Evolutionary conservation across 352 stramenopile species (phyloP).

Genomic region (Phytophthora hibernalis): DNA sequence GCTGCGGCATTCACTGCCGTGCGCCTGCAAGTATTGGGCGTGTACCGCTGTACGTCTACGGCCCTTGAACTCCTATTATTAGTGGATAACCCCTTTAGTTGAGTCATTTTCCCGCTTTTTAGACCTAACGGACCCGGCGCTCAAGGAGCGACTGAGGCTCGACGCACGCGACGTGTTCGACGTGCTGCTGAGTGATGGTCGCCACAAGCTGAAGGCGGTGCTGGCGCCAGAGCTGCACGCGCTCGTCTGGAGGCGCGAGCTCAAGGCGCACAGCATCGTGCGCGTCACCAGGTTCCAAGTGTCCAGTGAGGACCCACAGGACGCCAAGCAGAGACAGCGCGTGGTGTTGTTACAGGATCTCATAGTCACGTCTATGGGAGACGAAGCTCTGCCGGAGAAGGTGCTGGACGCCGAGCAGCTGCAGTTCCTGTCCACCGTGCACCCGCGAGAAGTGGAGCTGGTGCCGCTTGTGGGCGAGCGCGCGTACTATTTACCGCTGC

Average conservation of each 20-base stretch:
- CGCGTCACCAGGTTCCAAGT: conserved; percentile 44
- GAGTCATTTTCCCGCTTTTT: background rate
- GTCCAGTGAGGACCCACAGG: conserved; percentile 16
- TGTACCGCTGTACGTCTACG: conserved; percentile 59
- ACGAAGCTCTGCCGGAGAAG: background rate
- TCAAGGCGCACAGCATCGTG: conserved; percentile 44
- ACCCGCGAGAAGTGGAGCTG: conserved; percentile 52
- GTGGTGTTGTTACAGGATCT: conserved; percentile 34
- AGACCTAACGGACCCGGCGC: conserved; percentile 63
- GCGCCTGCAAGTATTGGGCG: conserved; percentile 57
- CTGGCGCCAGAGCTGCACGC: conserved; percentile 45
- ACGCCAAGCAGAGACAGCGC: conserved; percentile 13
- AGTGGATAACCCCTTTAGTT: background rate
- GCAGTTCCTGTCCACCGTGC: conserved; percentile 42
- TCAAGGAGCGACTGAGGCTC: conserved; percentile 41
- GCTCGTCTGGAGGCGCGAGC: conserved; percentile 49
- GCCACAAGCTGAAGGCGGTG: conserved; percentile 60
- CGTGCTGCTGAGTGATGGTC: conserved; percentile 67
- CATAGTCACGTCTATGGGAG: conserved; percentile 1
- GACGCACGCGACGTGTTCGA: conserved; percentile 60
- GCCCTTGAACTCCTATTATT: background rate
- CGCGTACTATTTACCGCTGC: conserved; percentile 63
- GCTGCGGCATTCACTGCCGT: conserved; percentile 3
- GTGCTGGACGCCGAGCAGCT: conserved; percentile 25
- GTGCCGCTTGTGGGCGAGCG: conserved; percentile 56